Conservation (phyloP, 257 asterid species). For the Verbascum thapsus region DNA sequence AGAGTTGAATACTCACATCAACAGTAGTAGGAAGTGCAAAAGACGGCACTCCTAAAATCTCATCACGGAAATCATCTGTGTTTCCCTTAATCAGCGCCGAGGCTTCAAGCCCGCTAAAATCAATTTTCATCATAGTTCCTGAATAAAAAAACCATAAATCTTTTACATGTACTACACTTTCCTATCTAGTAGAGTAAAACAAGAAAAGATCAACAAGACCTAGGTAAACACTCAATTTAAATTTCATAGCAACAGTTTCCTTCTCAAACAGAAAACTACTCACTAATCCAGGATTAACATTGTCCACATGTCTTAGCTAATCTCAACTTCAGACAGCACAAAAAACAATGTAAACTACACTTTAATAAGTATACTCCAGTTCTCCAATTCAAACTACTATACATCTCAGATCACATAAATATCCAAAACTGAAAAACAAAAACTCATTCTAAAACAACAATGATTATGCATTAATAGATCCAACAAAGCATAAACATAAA, state of each 20-base stretch:
- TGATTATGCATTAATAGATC: conserved; percentile 9
- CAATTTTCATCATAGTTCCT: conserved; percentile 63
- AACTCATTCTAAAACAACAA: not conserved
- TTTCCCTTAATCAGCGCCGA: conserved; percentile 48
- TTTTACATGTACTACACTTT: not conserved
- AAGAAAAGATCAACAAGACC: too few relatives aligned
- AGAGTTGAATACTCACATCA: conserved; percentile 52
- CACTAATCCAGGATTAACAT: too few relatives aligned
- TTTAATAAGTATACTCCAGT: not conserved
- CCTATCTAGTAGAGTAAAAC: too few relatives aligned
- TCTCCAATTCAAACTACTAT: not conserved
- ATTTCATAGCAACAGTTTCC: too few relatives aligned
- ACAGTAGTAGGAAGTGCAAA: conserved; percentile 62
- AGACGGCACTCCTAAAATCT: conserved; percentile 52
- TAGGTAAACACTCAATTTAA: too few relatives aligned
- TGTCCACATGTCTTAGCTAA: too few relatives aligned
- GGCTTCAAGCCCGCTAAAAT: conserved; percentile 78
- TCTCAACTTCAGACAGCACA: too few relatives aligned
- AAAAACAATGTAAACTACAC: too few relatives aligned
- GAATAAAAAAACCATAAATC: not conserved
- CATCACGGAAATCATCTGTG: conserved; percentile 44
- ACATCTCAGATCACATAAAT: conserved; percentile 1
- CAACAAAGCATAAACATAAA: conserved; percentile 20
- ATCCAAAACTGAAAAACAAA: not conserved
- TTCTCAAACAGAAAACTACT: too few relatives aligned